Conservation (phyloP, 257 asterid species). For the Solanum virginianum region DNA sequence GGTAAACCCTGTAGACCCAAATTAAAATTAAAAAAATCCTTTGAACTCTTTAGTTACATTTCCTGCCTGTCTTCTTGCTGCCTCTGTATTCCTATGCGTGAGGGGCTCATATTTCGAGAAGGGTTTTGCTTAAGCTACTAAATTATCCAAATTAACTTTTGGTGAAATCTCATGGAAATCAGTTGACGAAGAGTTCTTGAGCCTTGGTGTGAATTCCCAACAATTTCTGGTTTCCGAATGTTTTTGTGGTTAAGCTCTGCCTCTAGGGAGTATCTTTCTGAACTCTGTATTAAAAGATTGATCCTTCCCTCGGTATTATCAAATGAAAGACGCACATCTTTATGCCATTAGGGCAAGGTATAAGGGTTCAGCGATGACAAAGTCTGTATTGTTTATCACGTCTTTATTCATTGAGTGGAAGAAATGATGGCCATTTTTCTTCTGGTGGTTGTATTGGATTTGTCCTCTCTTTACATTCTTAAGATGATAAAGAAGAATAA, state of each 20-base stretch:
- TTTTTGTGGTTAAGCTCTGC: background rate
- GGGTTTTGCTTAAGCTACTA: background rate
- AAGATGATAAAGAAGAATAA: background rate
- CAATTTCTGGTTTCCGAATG: background rate
- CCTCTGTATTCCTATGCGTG: background rate
- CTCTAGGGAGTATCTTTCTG: background rate
- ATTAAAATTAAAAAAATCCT: background rate
- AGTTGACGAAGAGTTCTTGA: background rate
- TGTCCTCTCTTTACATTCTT: background rate
- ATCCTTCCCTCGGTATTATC: background rate
- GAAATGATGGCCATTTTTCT: background rate
- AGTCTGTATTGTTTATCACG: background rate
- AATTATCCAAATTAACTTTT: background rate
- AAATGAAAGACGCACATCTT: background rate
- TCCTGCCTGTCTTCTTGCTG: background rate
- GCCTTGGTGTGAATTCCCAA: background rate
- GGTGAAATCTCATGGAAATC: background rate
- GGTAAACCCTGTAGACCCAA: background rate
- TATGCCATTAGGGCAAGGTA: background rate
- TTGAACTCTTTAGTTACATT: background rate
- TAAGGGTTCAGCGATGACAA: background rate
- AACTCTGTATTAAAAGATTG: background rate
- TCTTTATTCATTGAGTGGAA: background rate
- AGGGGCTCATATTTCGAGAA: background rate
- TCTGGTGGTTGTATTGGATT: background rate